Conservation (phyloP, 2,329 filamentous ascomycete species). For the Stachybotrys chlorohalonatus region DNA sequence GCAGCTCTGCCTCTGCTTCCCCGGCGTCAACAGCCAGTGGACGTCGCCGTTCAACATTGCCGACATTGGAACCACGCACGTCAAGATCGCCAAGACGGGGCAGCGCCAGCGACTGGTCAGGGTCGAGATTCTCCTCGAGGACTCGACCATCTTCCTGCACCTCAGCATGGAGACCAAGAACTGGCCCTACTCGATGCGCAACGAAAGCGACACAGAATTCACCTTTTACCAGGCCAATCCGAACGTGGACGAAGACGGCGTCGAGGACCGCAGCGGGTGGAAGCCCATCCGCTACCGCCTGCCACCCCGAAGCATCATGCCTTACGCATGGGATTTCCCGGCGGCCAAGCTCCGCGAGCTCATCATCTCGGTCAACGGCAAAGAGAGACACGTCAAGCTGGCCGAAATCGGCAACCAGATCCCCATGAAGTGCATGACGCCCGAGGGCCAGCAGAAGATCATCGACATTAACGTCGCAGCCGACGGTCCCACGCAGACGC, state of each 20-base stretch:
- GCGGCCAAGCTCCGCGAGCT: slow-evolving; percentile 95
- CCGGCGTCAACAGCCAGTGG: slow-evolving; percentile 94
- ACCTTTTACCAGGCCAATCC: slow-evolving; percentile 94
- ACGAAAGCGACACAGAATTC: slow-evolving; percentile 95
- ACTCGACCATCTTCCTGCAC: slow-evolving; percentile 87
- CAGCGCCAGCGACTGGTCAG: slow-evolving; percentile 83
- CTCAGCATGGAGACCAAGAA: slow-evolving; percentile 85
- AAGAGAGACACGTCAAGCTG: slow-evolving; percentile 82
- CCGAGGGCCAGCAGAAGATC: slow-evolving; percentile 66
- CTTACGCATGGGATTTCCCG: slow-evolving; percentile 98
- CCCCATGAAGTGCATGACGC: slow-evolving; percentile 78
- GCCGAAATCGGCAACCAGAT: slow-evolving; percentile 95
- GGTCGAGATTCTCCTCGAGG: slow-evolving; percentile 84
- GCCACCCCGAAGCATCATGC: slow-evolving; percentile 94
- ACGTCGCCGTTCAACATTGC: slow-evolving; percentile 97
- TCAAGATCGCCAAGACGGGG: slow-evolving; percentile 86
- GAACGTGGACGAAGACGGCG: slow-evolving; percentile 83
- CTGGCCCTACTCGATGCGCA: slow-evolving; percentile 98
- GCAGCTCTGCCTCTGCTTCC: slow-evolving; percentile 86
- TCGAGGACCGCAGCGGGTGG: slow-evolving; percentile 79
- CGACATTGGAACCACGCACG: slow-evolving; percentile 82
- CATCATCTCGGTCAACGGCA: slow-evolving; percentile 47
- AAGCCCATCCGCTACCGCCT: slow-evolving; percentile 86
- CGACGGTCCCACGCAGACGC: slow-evolving; percentile 87
- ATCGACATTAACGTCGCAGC: slow-evolving; percentile 96